phyloP scores from a whole-genome alignment of 1,139 yeast genomes.

The Nakaseomyces bracarensis region DNA sequence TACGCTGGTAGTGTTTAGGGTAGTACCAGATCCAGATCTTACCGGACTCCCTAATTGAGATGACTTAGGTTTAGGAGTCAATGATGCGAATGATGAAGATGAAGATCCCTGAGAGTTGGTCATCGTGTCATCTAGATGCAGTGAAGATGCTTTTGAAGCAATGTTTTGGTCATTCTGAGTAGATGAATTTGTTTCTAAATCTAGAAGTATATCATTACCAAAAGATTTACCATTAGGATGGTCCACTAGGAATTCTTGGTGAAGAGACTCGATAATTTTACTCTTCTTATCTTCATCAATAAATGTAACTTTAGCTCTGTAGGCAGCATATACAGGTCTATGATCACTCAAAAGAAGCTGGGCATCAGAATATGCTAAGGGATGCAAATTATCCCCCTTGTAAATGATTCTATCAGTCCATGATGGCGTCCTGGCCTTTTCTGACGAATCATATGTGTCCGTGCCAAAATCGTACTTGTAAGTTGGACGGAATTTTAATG shows the following conservation, averaged over 20 bases:
- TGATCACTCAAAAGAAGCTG: conserved; percentile 71
- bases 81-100: conserved; percentile 5
- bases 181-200: background rate
- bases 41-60: conserved; percentile 12
- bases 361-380: conserved; percentile 51
- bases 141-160: background rate
- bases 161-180: background rate
- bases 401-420: conserved; percentile 91
- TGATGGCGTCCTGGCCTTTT: conserved; percentile 88
- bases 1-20: background rate
- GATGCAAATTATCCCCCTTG: conserved; percentile 45
- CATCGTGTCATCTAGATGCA: background rate
- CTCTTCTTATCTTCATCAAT: conserved; percentile 51
- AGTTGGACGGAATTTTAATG: conserved; percentile 75
- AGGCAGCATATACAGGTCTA: conserved; percentile 80
- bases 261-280: conserved; percentile 43
- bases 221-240: conserved; percentile 22
- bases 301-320: conserved; percentile 52
- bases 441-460: conserved; percentile 70
- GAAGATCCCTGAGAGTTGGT: background rate
- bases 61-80: conserved; percentile 10
- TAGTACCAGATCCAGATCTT: conserved; percentile 8
- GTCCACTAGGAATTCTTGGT: conserved; percentile 39
- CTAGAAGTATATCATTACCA: background rate
- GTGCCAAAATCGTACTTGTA: conserved; percentile 88